Evolutionary conservation across 805 yeast genomes (phyloP).

Genomic region (Clavispora vitiphila): DNA sequence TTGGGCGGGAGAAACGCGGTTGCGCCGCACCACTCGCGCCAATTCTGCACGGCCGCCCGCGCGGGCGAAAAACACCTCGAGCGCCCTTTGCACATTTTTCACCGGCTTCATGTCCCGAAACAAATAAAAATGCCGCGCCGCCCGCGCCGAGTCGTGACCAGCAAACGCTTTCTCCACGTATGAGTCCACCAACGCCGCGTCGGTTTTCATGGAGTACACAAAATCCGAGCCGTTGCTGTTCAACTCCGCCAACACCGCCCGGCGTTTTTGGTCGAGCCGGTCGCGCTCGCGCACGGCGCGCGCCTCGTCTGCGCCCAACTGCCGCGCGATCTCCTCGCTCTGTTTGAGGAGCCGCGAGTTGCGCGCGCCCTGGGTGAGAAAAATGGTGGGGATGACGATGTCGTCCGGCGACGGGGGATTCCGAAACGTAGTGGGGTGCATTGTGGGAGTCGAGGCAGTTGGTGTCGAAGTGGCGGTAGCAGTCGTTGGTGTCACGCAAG

Average conservation of each 20-base stretch:
- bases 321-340: conserved; percentile 17
- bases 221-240: conserved; percentile 28
- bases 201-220: conserved; percentile 15
- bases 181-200: conserved; percentile 18
- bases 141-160: conserved; percentile 4
- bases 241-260: conserved; percentile 20
- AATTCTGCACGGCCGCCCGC: neutral
- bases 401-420: conserved; percentile 3
- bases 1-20: conserved; percentile 2
- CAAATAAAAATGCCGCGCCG: conserved; percentile 21
- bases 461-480: neutral
- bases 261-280: conserved; percentile 11
- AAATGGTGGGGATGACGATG: conserved; percentile 24
- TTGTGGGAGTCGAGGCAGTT: too few species aligned
- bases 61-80: neutral
- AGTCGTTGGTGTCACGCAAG: too few species aligned
- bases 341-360: conserved; percentile 20
- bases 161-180: conserved; percentile 11
- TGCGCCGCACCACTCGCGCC: neutral
- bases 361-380: conserved; percentile 23
- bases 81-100: neutral
- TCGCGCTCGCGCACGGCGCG: conserved; percentile 13
- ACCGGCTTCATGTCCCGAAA: conserved; percentile 5
- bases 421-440: too few species aligned
- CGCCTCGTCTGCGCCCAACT: conserved; percentile 15